These are phyloP conservation scores for Komagataella mondaviorum DNA, from an alignment of 805 yeast genomes.

Conservation along the genomic window DNA sequence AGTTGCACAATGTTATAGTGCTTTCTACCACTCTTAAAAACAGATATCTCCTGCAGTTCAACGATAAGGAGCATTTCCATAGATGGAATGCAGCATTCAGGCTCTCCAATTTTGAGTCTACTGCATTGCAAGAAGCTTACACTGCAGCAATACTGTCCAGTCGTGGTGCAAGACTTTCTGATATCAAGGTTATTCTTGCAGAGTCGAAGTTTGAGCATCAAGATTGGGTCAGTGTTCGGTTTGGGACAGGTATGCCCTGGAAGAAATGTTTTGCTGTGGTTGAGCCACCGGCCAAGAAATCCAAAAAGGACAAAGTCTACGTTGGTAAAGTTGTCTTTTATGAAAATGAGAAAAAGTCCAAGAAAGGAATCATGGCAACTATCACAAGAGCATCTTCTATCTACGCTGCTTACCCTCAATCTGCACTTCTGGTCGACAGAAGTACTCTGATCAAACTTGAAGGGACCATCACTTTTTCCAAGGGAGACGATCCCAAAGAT, in stretches of 20 bases:
- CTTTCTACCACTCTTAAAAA: constrained; percentile 89
- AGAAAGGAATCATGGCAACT: constrained; percentile 72
- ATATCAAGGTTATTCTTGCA: constrained; percentile 72
- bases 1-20: constrained; percentile 66
- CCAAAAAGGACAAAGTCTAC: constrained; percentile 25
- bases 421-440: constrained; percentile 67
- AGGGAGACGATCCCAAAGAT: constrained; percentile 34
- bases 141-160: constrained; percentile 90
- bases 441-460: constrained; percentile 84
- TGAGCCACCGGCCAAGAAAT: constrained; percentile 47
- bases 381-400: constrained; percentile 57
- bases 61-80: constrained; percentile 46
- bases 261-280: constrained; percentile 85
- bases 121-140: constrained; percentile 84
- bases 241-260: constrained; percentile 98
- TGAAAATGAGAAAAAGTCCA: constrained; percentile 63
- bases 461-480: constrained; percentile 57
- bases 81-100: constrained; percentile 81
- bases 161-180: constrained; percentile 79
- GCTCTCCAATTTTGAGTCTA: constrained; percentile 68
- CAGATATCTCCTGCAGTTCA: constrained; percentile 70
- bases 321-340: constrained; percentile 67
- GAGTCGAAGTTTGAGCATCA: constrained; percentile 80
- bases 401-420: constrained; percentile 87
- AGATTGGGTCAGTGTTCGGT: constrained; percentile 90